phyloP scores from a whole-genome alignment of 305 asterid species.

The Rubia peregrina region DNA sequence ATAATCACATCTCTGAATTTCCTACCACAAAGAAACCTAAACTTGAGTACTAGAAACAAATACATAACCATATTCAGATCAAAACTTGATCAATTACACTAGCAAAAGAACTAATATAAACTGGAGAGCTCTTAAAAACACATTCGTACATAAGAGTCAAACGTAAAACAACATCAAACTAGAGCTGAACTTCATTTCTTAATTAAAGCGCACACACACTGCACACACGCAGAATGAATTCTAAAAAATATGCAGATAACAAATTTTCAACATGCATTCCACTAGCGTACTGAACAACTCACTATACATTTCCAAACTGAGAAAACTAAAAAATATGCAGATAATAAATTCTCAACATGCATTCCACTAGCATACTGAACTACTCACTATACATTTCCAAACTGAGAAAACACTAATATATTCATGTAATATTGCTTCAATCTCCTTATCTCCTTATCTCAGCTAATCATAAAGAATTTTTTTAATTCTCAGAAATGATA shows the following conservation, averaged over 20 bases:
- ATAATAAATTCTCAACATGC: not conserved
- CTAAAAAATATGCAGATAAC: not conserved
- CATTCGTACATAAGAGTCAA: not conserved
- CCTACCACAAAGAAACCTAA: not conserved
- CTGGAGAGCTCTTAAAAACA: not conserved
- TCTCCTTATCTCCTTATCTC: no score
- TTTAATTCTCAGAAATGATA: no score
- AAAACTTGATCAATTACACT: not conserved
- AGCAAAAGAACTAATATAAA: not conserved
- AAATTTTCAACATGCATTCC: not conserved
- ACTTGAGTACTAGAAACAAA: not conserved
- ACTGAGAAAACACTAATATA: no score
- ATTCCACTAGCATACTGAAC: no score
- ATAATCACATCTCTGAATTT: not conserved
- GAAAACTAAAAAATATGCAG: not conserved
- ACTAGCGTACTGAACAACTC: no score
- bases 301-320: no score
- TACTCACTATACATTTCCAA: no score
- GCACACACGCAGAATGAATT: not conserved
- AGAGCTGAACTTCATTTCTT: not conserved
- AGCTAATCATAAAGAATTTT: no score
- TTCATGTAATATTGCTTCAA: no score
- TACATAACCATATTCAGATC: not conserved
- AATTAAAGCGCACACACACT: not conserved
- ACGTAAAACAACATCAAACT: not conserved